Conservation (phyloP, 495 filamentous ascomycete genomes). For the Hypoxylon trugodes region DNA sequence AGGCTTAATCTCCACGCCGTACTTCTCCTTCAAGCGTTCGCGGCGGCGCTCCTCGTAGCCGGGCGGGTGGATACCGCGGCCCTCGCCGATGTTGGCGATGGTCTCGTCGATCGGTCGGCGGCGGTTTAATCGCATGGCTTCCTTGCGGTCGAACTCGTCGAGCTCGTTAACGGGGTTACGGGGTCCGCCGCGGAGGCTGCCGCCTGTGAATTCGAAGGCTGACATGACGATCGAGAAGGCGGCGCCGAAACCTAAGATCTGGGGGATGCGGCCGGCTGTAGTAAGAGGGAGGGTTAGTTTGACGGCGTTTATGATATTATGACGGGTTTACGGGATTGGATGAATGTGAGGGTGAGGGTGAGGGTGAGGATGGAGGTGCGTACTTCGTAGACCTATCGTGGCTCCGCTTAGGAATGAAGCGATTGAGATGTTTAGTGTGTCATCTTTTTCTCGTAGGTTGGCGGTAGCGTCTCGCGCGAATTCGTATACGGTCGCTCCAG, state of each 20-base stretch:
- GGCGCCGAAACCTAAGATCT: slow-evolving; percentile 80
- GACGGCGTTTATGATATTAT: background rate
- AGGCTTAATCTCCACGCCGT: slow-evolving; percentile 83
- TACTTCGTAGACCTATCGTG: slow-evolving; percentile 51
- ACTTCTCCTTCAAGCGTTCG: slow-evolving; percentile 85
- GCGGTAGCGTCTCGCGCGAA: slow-evolving; percentile 65
- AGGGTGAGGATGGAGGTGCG: background rate
- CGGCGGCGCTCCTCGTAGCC: slow-evolving; percentile 88
- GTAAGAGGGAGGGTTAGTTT: background rate
- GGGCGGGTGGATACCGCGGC: slow-evolving; percentile 86
- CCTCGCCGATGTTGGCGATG: slow-evolving; percentile 84
- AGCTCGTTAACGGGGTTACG: slow-evolving; percentile 61
- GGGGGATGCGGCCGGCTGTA: slow-evolving; percentile 78
- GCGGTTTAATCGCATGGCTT: slow-evolving; percentile 75
- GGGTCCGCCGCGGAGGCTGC: slow-evolving; percentile 62
- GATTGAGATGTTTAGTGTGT: slow-evolving; percentile 50
- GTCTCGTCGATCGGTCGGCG: slow-evolving; percentile 84
- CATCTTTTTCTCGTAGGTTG: slow-evolving; percentile 58
- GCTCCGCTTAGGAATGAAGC: slow-evolving; percentile 52
- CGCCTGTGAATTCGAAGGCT: slow-evolving; percentile 81
- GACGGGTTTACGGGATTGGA: no score
- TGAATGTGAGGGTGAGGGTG: background rate
- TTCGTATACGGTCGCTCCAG: slow-evolving; percentile 79
- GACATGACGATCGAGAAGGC: slow-evolving; percentile 69
- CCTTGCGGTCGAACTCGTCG: slow-evolving; percentile 85